Conservation (phyloP, 495 filamentous ascomycete genomes). For the Penicillium canariense region DNA sequence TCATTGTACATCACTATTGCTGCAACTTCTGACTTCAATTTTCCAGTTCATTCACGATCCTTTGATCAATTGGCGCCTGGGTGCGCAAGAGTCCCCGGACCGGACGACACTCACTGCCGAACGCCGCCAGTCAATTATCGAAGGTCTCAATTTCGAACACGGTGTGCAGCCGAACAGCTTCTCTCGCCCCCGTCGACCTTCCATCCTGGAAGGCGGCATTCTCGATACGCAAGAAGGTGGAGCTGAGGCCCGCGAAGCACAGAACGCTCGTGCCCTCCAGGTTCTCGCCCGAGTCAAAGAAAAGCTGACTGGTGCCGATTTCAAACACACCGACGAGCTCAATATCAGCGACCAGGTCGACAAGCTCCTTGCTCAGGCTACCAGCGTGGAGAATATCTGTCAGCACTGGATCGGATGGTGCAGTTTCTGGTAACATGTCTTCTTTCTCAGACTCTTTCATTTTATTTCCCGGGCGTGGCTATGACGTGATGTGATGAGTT, state of each 20-base stretch:
- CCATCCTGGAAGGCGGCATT: slow-evolving; percentile 52
- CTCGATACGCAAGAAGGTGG: slow-evolving; percentile 51
- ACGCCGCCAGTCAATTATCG: slow-evolving; percentile 70
- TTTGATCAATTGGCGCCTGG: slow-evolving; percentile 93
- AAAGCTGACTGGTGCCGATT: slow-evolving; percentile 79
- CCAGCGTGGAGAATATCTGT: slow-evolving; percentile 94
- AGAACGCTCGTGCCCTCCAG: slow-evolving; percentile 90
- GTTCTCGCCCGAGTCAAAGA: slow-evolving; percentile 90
- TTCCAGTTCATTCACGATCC: slow-evolving; percentile 93
- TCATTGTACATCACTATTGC: neutral
- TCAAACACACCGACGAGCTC: slow-evolving; percentile 69
- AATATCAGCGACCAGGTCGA: slow-evolving; percentile 87
- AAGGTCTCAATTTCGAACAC: slow-evolving; percentile 55
- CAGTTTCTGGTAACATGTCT: slow-evolving; percentile 70
- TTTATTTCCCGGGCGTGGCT: slow-evolving; percentile 10
- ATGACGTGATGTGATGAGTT: slow-evolving; percentile 23
- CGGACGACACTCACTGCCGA: slow-evolving; percentile 80
- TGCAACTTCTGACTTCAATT: slow-evolving; percentile 23
- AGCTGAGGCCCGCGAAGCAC: slow-evolving; percentile 64
- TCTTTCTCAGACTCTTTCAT: slow-evolving; percentile 11
- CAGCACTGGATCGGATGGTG: slow-evolving; percentile 99
- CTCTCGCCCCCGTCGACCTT: slow-evolving; percentile 46
- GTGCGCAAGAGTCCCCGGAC: slow-evolving; percentile 75
- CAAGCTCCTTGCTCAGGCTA: slow-evolving; percentile 89
- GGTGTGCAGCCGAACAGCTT: slow-evolving; percentile 46